Base-by-base conservation (phyloP, 305 asterid genomes). In the Caryopteris hybrid region DNA sequence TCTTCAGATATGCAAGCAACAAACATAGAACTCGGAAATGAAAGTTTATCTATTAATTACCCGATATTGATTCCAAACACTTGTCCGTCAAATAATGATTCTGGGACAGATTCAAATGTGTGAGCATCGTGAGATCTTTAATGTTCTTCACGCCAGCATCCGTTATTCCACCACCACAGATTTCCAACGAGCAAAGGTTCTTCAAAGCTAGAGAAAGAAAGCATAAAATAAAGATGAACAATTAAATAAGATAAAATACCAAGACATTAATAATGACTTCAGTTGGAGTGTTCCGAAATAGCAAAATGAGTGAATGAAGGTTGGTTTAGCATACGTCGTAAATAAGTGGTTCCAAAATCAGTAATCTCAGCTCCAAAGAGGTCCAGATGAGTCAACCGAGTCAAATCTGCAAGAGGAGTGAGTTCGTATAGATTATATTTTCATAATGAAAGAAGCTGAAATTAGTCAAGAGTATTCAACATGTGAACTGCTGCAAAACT, bases 201-300 rank as follows among this genome's bases (percentile, higher is more conserved):
- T 89, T 95, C 81, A 95, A 92, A 79, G 83, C 99, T 94, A 60
- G 95, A n/a, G n/a, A n/a, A n/a, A n/a, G n/a, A n/a, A n/a, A n/a
- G n/a, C n/a, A n/a, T n/a, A n/a, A n/a, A n/a, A n/a, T n/a, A n/a
- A n/a, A n/a, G n/a, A n/a, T n/a, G n/a, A n/a, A n/a, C n/a, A n/a
- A n/a, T n/a, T n/a, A n/a, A n/a, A n/a, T n/a, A n/a, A n/a, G n/a
- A n/a, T n/a, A n/a, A n/a, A n/a, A n/a, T n/a, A n/a, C n/a, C n/a
- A n/a, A n/a, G n/a, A n/a, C n/a, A n/a, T n/a, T n/a, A n/a, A n/a
- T n/a, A n/a, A n/a, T n/a, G n/a, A n/a, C n/a, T n/a, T n/a, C n/a
- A n/a, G n/a, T n/a, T n/a, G n/a, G n/a, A n/a, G n/a, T n/a, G n/a
- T n/a, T n/a, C n/a, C n/a, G n/a, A n/a, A n/a, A n/a, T n/a, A n/a